These are phyloP conservation scores for Cyphellophora attinorum DNA, from an alignment of 2,329 filamentous ascomycete species.

Conservation along the genomic window DNA sequence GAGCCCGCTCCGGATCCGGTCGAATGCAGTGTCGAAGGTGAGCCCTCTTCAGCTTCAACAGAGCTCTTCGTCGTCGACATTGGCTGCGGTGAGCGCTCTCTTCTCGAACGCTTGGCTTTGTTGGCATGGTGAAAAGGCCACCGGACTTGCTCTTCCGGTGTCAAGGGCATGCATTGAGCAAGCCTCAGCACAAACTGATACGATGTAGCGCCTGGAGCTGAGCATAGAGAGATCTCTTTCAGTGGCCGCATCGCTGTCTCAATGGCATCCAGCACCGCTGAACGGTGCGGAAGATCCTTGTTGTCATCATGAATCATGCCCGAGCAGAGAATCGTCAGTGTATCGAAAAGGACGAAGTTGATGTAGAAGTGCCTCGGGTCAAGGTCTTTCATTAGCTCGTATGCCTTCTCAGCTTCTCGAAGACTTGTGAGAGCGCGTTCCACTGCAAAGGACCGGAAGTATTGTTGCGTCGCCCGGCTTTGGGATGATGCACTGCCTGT, in stretches of 20 bases:
- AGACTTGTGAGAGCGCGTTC: slow-evolving; percentile 36
- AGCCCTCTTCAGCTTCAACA: not conserved
- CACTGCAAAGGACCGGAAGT: slow-evolving; percentile 34
- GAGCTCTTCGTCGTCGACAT: not conserved
- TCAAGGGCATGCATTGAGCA: slow-evolving; percentile 9
- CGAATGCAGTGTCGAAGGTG: not conserved
- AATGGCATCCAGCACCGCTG: slow-evolving; percentile 33
- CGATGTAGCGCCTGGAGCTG: slow-evolving; percentile 20
- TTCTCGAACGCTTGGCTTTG: no score
- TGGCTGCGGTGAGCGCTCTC: no score
- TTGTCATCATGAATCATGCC: slow-evolving; percentile 42
- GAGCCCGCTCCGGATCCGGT: no score
- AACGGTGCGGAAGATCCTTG: slow-evolving; percentile 29
- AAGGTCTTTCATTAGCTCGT: slow-evolving; percentile 36
- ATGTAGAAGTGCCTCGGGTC: slow-evolving; percentile 41
- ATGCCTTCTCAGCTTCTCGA: slow-evolving; percentile 23
- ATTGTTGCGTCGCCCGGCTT: slow-evolving; percentile 22
- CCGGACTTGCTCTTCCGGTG: slow-evolving; percentile 3
- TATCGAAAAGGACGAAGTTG: slow-evolving; percentile 43
- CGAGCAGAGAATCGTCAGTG: slow-evolving; percentile 41
- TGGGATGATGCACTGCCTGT: slow-evolving; percentile 24
- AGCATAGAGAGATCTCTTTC: slow-evolving; percentile 11
- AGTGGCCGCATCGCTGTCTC: slow-evolving; percentile 27
- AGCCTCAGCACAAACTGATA: slow-evolving; percentile 18
- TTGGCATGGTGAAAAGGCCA: not conserved